phyloP scores from a whole-genome alignment of 2,329 filamentous ascomycete species.

The Bipolaris cookei region DNA sequence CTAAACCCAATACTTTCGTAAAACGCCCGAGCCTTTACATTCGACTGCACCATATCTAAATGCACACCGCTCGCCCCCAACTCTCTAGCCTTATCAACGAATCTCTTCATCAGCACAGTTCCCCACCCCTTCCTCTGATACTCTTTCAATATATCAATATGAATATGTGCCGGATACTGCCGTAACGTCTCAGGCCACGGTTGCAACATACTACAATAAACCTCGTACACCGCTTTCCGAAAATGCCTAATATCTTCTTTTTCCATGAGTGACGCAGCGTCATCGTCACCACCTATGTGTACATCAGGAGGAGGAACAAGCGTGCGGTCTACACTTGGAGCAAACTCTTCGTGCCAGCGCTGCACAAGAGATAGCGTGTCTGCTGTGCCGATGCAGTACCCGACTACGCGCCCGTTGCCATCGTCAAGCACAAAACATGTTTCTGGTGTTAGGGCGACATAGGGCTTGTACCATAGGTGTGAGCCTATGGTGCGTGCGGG shows the following conservation, averaged over 20 bases:
- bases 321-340: slow-evolving; percentile 29
- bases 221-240: slow-evolving; percentile 27
- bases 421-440: slow-evolving; percentile 48
- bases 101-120: slow-evolving; percentile 31
- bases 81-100: slow-evolving; percentile 30
- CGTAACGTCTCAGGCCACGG: slow-evolving; percentile 25
- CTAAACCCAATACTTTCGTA: slow-evolving; percentile 38
- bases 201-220: slow-evolving; percentile 34
- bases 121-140: slow-evolving; percentile 46
- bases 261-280: slow-evolving; percentile 25
- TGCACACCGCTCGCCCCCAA: slow-evolving; percentile 42
- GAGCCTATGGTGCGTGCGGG: slow-evolving; percentile 41
- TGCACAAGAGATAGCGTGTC: slow-evolving; percentile 35
- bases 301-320: slow-evolving; percentile 23
- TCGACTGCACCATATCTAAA: slow-evolving; percentile 45
- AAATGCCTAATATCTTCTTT: slow-evolving; percentile 24
- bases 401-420: slow-evolving; percentile 40
- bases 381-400: slow-evolving; percentile 49
- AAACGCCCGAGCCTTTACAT: slow-evolving; percentile 37
- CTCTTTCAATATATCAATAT: slow-evolving; percentile 47
- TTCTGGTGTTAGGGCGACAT: slow-evolving; percentile 35
- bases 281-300: slow-evolving; percentile 9
- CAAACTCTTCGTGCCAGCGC: slow-evolving; percentile 38
- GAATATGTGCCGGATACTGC: slow-evolving; percentile 47
- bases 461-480: slow-evolving; percentile 44